Percentiles rank a stretch among this genome's conserved stretches.
phyloP scores from a whole-genome alignment of 768 basidiomycete genomes.

The Coprinopsis cinerea region DNA sequence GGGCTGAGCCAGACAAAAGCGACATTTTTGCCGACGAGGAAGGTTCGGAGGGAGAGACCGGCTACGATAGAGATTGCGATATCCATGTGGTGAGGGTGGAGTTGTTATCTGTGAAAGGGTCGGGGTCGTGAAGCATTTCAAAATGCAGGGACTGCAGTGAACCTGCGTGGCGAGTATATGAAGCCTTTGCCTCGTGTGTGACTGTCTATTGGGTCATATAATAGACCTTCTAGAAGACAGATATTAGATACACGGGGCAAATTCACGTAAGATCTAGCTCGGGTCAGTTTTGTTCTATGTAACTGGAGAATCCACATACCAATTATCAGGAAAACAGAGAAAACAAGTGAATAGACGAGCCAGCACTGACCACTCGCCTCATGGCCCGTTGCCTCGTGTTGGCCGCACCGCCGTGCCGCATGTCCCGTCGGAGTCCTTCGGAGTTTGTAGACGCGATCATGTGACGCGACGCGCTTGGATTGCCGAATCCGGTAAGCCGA shows the following conservation, averaged over 20 bases:
- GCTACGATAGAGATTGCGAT: constrained; percentile 32
- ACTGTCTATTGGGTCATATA: background rate
- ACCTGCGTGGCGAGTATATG: background rate
- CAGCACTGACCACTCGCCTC: no score
- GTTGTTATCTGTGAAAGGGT: background rate
- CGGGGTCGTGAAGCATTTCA: constrained; percentile 7
- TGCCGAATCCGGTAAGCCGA: background rate
- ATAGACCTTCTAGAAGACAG: background rate
- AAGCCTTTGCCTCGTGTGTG: constrained; percentile 1
- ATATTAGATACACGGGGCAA: constrained; percentile 5
- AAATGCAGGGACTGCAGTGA: background rate
- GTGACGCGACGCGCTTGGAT: background rate
- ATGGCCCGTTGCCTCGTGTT: no score
- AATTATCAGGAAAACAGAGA: no score
- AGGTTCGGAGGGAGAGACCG: constrained; percentile 36
- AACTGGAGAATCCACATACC: no score
- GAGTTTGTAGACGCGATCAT: background rate
- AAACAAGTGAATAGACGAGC: no score
- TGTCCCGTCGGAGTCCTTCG: no score
- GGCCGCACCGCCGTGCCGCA: no score
- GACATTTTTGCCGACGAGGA: constrained; percentile 22
- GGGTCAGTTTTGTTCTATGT: background rate
- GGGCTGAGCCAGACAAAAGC: constrained; percentile 25
- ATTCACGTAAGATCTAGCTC: no score
- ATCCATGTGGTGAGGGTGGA: constrained; percentile 29